phyloP scores from a whole-genome alignment of 805 yeast genomes.

The Kazachstania bromeliacearum region DNA sequence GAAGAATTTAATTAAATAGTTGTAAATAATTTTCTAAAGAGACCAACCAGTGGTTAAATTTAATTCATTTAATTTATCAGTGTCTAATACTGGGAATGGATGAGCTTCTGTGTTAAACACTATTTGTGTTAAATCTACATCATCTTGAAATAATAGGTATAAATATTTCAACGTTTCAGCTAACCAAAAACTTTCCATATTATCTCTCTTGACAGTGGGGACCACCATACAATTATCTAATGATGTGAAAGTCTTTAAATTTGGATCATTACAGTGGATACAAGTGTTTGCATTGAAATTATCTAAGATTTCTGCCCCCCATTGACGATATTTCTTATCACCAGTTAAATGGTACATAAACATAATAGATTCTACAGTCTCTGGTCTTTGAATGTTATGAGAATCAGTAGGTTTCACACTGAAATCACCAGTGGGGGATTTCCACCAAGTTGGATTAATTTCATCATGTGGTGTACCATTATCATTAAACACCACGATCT shows the following conservation, averaged over 20 bases:
- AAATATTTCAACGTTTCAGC: conserved; percentile 88
- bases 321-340: conserved; percentile 70
- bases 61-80: conserved; percentile 6
- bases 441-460: conserved; percentile 19
- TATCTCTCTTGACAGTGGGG: conserved; percentile 51
- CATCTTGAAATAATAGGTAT: conserved; percentile 67
- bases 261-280: conserved; percentile 33
- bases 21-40: conserved; percentile 4
- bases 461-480: conserved; percentile 23
- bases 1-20: not conserved
- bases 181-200: conserved; percentile 87
- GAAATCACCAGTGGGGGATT: conserved; percentile 43
- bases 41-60: conserved; percentile 26
- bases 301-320: conserved; percentile 83
- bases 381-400: conserved; percentile 88
- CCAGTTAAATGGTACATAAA: conserved; percentile 70
- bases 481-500: conserved; percentile 76
- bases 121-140: conserved; percentile 55
- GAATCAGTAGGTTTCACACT: conserved; percentile 58
- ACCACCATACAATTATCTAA: conserved; percentile 53
- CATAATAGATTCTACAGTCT: conserved; percentile 83
- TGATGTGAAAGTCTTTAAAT: conserved; percentile 43
- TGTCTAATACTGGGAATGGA: conserved; percentile 64
- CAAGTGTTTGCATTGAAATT: conserved; percentile 54
- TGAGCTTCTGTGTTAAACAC: conserved; percentile 93